These are phyloP conservation scores for Ceratobasidium sp. DNA, from an alignment of 1,284 basidiomycete species.

Conservation along the genomic window DNA sequence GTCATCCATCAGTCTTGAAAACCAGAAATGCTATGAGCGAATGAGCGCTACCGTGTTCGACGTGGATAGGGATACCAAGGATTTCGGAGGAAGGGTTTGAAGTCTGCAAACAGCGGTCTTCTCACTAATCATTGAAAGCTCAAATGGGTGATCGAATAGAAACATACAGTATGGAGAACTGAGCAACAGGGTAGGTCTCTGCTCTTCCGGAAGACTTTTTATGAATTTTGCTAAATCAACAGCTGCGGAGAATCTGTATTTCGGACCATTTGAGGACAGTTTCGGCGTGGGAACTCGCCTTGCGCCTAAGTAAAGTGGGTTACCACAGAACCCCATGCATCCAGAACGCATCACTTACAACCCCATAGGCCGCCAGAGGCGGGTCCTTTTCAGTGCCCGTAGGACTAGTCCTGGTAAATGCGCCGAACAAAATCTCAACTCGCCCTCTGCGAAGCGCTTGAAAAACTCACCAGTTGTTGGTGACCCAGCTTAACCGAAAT, in stretches of 20 bases:
- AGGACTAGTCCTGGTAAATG: conserved; percentile 60
- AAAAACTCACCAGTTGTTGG: conserved; percentile 61
- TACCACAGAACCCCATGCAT: background rate
- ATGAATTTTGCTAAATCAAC: conserved; percentile 15
- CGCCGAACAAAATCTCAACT: background rate
- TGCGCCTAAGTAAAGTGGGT: conserved; percentile 3
- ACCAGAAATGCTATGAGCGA: background rate
- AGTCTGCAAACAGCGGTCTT: conserved; percentile 76
- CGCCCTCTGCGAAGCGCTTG: background rate
- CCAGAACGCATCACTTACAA: conserved; percentile 52
- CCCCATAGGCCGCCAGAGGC: conserved; percentile 75
- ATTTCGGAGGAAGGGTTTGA: conserved; percentile 65
- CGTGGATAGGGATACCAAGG: conserved; percentile 69
- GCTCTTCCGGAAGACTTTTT: conserved; percentile 60
- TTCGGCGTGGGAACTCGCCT: background rate
- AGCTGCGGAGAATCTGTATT: background rate
- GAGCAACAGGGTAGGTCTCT: conserved; percentile 76
- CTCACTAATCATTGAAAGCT: background rate
- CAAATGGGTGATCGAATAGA: background rate
- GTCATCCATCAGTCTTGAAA: background rate
- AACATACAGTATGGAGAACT: conserved; percentile 77
- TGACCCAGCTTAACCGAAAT: conserved; percentile 75
- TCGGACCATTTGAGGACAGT: conserved; percentile 23
- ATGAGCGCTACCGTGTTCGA: conserved; percentile 65
- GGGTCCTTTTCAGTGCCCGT: conserved; percentile 78